Evolutionary conservation across 495 filamentous ascomycete genomes (phyloP), one percentile per base, ranked within the genome.

Genomic region (Penicillium coprophilum): DNA sequence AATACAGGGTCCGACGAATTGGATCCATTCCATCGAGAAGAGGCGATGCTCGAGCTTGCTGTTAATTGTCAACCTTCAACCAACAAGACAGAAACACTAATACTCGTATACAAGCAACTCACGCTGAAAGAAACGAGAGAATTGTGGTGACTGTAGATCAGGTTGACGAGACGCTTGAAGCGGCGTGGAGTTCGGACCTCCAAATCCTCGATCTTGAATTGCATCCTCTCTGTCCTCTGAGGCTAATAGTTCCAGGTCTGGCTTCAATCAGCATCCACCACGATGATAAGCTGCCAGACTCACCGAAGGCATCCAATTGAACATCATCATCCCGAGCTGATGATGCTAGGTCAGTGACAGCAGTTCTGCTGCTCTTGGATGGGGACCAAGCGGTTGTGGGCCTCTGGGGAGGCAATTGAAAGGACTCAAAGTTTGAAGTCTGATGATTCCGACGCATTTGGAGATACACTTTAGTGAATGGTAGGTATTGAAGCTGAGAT

Each of bases 221-320:
- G 34, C 23, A 15, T 45, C 6, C 10, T 44, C 41, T 40, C 44
- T 36, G 36, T 64, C 46, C 2, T 72, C 62, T 28, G 71, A 71
- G 10, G 74, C 71, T 12, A 78, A 59, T 11, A 78, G 47, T 19
- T 77, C 73, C n/a, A 75, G 63, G 34, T 78, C 76, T 78, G 2
- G 24, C 8, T 12, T 19, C 6, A 0, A 17, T 61, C 23, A 56
- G 59, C 13, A 51, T 21, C n/a, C 1, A 2, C 23, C 24, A 34
- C 24, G 11, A 32, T 20, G 9, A n/a, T 24, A 0, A 15, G n/a
- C n/a, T 0, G 8, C 30, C 7, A 17, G 1, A 64, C 71, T 63
- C 55, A 85, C 82, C 80, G 65, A 82, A 82, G 4, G 71, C 74
- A 74, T 83, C 80, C 20, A 78, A 65, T 31, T 74, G 51, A 53